Evolutionary conservation across 148 eudicot species (phyloP).

Genomic region (Suaeda aralocaspica): DNA sequence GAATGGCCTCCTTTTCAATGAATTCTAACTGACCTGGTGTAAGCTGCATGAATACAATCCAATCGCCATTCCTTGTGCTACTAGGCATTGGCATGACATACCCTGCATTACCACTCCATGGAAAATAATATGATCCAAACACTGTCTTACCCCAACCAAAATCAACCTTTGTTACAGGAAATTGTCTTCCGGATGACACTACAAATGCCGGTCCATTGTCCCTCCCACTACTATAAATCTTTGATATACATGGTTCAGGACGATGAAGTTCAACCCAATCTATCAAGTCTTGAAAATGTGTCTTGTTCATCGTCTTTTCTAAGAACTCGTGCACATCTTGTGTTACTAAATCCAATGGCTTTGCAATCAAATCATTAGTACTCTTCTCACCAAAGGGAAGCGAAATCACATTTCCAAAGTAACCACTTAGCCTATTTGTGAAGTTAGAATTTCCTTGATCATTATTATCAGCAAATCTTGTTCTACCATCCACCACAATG

Average conservation of each 20-base stretch:
- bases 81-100: slow-evolving; percentile 80
- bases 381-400: slow-evolving; percentile 47
- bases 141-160: slow-evolving; percentile 76
- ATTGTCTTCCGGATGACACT: slow-evolving; percentile 56
- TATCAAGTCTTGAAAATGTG: slow-evolving; percentile 58
- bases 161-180: slow-evolving; percentile 49
- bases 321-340: slow-evolving; percentile 45
- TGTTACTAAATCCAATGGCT: slow-evolving; percentile 38
- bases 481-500: slow-evolving; percentile 70
- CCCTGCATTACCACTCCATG: slow-evolving; percentile 63
- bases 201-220: no score
- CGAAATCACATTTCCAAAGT: slow-evolving; percentile 68
- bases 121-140: slow-evolving; percentile 68
- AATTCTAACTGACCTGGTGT: no score
- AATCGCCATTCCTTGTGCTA: slow-evolving; percentile 51
- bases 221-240: no score
- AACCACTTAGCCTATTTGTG: slow-evolving; percentile 17
- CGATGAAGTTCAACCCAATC: slow-evolving; percentile 72
- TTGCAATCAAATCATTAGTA: slow-evolving; percentile 27
- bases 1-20: slow-evolving; percentile 32
- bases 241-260: slow-evolving; percentile 44
- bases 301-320: slow-evolving; percentile 31
- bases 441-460: neutral
- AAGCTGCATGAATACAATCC: slow-evolving; percentile 78
- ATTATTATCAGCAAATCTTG: slow-evolving; percentile 30